Conservation (phyloP, 2,329 filamentous ascomycete genomes). For the Fusarium sp. region DNA sequence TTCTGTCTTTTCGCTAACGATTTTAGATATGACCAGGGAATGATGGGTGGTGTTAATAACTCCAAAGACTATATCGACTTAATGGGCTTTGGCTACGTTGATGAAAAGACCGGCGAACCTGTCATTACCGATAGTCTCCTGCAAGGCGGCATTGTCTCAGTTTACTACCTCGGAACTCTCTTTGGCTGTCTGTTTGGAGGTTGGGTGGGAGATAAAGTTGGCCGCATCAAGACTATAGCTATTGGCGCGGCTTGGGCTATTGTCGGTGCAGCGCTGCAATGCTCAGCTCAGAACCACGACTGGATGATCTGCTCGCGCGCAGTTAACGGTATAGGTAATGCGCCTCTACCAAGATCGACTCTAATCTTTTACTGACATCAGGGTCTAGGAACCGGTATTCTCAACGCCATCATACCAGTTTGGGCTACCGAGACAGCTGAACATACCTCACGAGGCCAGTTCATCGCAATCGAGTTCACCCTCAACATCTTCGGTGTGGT, state of each 20-base stretch:
- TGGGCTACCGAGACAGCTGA: conserved; percentile 76
- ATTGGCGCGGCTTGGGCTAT: conserved; percentile 28
- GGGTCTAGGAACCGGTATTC: conserved; percentile 65
- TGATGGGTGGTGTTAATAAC: conserved; percentile 37
- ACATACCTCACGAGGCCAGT: conserved; percentile 71
- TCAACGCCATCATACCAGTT: conserved; percentile 75
- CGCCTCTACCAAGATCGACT: rapidly evolving
- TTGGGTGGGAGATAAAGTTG: conserved; percentile 31
- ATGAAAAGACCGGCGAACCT: conserved; percentile 24
- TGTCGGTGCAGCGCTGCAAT: conserved; percentile 18
- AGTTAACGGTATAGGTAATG: conserved; percentile 43
- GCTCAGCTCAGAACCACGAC: conserved; percentile 24
- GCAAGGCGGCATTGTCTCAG: conserved; percentile 36
- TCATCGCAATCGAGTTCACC: conserved; percentile 70
- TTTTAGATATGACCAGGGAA: conserved; percentile 20
- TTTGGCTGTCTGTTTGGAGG: conserved; percentile 32
- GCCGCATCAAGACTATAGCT: conserved; percentile 31
- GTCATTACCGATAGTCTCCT: conserved; percentile 31
- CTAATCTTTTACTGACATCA: rapidly evolving
- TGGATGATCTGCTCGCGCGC: conserved; percentile 45
- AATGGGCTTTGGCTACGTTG: conserved; percentile 37
- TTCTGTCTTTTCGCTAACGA: background rate
- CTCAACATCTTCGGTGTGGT: conserved; percentile 47
- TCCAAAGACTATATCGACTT: conserved; percentile 28
- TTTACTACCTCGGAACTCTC: conserved; percentile 38